Base-by-base conservation (phyloP, 31 red algal species). In the Bonnemaisonia californica region DNA sequence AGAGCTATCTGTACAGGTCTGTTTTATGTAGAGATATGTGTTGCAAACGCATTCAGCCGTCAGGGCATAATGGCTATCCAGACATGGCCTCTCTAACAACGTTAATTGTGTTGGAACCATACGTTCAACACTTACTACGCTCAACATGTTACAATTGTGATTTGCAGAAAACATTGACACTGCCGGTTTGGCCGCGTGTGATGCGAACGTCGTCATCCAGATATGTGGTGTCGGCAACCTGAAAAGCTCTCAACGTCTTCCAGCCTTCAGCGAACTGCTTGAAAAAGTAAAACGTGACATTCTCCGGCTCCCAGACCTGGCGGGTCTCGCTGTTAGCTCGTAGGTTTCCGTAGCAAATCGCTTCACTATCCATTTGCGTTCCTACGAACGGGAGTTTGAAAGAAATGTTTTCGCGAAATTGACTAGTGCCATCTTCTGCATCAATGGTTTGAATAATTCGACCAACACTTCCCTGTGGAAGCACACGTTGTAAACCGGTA, bases 211-310 rank as follows among this genome's bases (percentile, higher is more conserved):
- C 61, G 9, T 86, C 73, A 69, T 86, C 83, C 9, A 86, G 63
- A 66, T 71, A 86, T 27, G 83, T 77, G 11, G 72, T 77, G 36
- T 86, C 83, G 8, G 83, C 69, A 38, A 86, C 33, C 61, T 76
- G 71, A 68, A 86, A 86, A 16, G 83, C 83, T 11, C 83, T 57
- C 28, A 86, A 39, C 19, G 71, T 86, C 60, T 86, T 86, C 83
- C 83, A 86, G 40, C 60, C 62, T 57, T 86, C 83, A 30, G 83
- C 83, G 22, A 76, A 77, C 71, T 48, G 63, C 57, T 62, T 86
- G 47, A 86, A 69, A 32, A 69, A 55, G 34, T 48, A 62, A 29
- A 62, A 76, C 36, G 76, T 64, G 29, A 86, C 73, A 54, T 68
- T 58, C 60, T 77, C 66, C 40, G 83, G 83, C 36, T 76, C 73